phyloP scores from a whole-genome alignment of 441 rosid species.

The Populus hybrid region DNA sequence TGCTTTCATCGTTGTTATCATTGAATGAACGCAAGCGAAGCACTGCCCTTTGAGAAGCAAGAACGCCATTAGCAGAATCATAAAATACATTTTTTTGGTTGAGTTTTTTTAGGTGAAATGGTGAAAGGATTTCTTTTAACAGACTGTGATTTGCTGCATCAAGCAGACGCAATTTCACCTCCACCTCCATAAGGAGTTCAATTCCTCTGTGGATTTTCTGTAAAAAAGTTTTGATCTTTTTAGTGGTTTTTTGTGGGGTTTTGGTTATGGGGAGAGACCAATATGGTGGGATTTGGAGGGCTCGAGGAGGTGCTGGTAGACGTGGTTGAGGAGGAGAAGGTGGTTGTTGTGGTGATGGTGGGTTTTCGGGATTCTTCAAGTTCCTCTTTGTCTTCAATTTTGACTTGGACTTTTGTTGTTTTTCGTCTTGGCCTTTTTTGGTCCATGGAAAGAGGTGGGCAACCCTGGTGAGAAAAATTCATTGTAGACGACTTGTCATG shows the following conservation, averaged over 20 bases:
- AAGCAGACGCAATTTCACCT: constrained; percentile 65
- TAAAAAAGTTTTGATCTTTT: neutral
- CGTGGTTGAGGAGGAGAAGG: constrained; percentile 23
- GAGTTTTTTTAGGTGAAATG: constrained; percentile 53
- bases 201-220: neutral
- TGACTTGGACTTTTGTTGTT: constrained; percentile 75
- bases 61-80: constrained; percentile 49
- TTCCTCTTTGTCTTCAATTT: constrained; percentile 81
- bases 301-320: constrained; percentile 40
- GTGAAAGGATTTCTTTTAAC: constrained; percentile 48
- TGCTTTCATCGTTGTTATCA: constrained; percentile 7
- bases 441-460: neutral
- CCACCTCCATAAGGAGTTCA: constrained; percentile 56
- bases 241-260: neutral
- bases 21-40: constrained; percentile 67
- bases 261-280: constrained; percentile 45
- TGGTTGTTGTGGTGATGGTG: constrained; percentile 16
- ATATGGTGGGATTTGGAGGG: constrained; percentile 60
- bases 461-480: neutral
- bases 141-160: constrained; percentile 41
- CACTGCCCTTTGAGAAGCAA: constrained; percentile 58
- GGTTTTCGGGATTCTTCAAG: constrained; percentile 66
- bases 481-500: neutral
- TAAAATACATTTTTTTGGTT: constrained; percentile 69
- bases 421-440: constrained; percentile 75